Evolutionary conservation across 495 filamentous ascomycete species (phyloP).

Genomic region (Podospora pseudoanserina): DNA sequence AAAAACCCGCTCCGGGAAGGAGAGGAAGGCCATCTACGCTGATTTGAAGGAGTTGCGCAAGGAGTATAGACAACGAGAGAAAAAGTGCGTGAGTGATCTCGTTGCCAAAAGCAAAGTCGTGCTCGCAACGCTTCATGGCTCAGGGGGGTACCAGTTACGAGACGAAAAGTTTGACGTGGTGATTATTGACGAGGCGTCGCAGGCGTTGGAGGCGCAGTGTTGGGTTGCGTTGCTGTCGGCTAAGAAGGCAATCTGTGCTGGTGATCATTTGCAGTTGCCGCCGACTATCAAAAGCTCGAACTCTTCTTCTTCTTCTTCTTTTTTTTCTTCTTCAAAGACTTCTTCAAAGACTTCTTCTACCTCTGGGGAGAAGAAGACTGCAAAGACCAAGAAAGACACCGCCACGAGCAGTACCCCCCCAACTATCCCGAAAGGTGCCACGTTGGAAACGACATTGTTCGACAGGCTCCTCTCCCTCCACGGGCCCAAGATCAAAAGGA

Average conservation of each 20-base stretch:
- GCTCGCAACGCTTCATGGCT: constrained; percentile 87
- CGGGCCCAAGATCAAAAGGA: constrained; percentile 78
- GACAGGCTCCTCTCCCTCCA: constrained; percentile 81
- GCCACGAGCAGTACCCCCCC: background rate
- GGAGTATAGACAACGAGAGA: constrained; percentile 84
- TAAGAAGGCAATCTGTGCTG: constrained; percentile 83
- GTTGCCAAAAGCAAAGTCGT: constrained; percentile 79
- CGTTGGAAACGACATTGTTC: constrained; percentile 85
- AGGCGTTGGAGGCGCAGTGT: constrained; percentile 94
- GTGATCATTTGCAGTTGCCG: constrained; percentile 90
- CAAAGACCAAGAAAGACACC: constrained; percentile 29
- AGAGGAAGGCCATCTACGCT: constrained; percentile 76
- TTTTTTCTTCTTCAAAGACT: constrained; percentile 43
- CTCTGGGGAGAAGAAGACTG: constrained; percentile 18
- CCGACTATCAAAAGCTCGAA: constrained; percentile 87
- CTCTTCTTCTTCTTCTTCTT: constrained; percentile 39
- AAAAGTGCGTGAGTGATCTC: constrained; percentile 70
- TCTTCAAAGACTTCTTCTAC: constrained; percentile 33
- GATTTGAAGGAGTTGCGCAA: constrained; percentile 81
- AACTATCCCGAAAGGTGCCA: constrained; percentile 40
- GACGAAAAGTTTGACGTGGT: constrained; percentile 87
- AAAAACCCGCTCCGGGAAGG: constrained; percentile 77
- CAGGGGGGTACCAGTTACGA: constrained; percentile 79
- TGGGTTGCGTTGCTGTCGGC: constrained; percentile 88
- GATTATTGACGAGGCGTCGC: constrained; percentile 91